A percentile compares a stretch with the other conserved stretches of the same genome.
Conservation (phyloP, 2,329 filamentous ascomycete species). For the Trichoderma cornu-damae region DNA sequence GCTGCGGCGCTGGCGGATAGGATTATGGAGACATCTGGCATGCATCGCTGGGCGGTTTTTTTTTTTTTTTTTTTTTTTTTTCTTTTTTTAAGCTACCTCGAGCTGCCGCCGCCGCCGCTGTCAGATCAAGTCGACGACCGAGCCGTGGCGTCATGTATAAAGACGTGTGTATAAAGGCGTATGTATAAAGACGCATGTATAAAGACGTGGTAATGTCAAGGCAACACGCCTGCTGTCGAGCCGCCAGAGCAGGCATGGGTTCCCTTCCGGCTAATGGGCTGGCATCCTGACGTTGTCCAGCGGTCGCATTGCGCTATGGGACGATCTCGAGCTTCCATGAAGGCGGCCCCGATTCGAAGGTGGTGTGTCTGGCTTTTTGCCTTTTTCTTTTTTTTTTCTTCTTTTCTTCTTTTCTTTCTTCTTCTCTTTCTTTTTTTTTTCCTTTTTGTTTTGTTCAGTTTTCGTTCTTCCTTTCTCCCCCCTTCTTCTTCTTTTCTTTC, state of each 20-base stretch:
- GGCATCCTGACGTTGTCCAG: conserved; percentile 13
- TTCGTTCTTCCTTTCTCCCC: too few relatives aligned
- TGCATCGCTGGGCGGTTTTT: conserved; percentile 15
- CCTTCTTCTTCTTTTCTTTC: too few relatives aligned
- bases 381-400: neutral
- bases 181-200: too few relatives aligned
- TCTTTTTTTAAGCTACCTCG: conserved; percentile 15
- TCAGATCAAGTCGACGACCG: conserved; percentile 5
- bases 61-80: too few relatives aligned
- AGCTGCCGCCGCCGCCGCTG: conserved; percentile 10
- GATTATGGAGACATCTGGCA: conserved; percentile 18
- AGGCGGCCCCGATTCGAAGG: conserved; percentile 11
- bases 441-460: too few relatives aligned
- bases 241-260: conserved; percentile 2
- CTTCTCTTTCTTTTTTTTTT: too few relatives aligned
- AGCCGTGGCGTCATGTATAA: conserved; percentile 8
- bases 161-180: neutral
- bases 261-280: conserved; percentile 6
- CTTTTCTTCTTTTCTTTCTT: neutral
- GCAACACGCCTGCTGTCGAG: neutral
- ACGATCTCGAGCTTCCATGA: conserved; percentile 6
- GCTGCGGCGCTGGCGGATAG: conserved; percentile 15
- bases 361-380: conserved; percentile 12
- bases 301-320: conserved; percentile 15
- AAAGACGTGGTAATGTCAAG: too few relatives aligned